These are phyloP conservation scores for sunflower (Helianthus annuus) DNA, from an alignment of 129 eudicot species.

Conservation along the genomic window HanXRQr2.0-SUNRISE NC_035439.2:75873413-75873912, in stretches of 20 bases:
- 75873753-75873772: conserved; percentile 1
- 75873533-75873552: background rate
- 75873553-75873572: background rate
- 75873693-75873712: background rate
- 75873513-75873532: conserved; percentile 6
- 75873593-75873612: background rate
- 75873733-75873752: background rate
- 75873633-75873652: no score
- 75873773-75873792: background rate
- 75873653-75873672: background rate
- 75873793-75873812: background rate
- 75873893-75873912: background rate
- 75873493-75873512: background rate
- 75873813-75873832: background rate
- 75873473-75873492: background rate
- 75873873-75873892: background rate
- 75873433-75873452: background rate
- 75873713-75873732: background rate
- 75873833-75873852: background rate
- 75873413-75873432: background rate
- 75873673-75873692: background rate
- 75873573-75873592: background rate
- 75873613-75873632: background rate
- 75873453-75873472: background rate
- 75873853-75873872: background rate